These are phyloP conservation scores for Candida pini DNA, from an alignment of 805 yeast species.

Conservation along the genomic window DNA sequence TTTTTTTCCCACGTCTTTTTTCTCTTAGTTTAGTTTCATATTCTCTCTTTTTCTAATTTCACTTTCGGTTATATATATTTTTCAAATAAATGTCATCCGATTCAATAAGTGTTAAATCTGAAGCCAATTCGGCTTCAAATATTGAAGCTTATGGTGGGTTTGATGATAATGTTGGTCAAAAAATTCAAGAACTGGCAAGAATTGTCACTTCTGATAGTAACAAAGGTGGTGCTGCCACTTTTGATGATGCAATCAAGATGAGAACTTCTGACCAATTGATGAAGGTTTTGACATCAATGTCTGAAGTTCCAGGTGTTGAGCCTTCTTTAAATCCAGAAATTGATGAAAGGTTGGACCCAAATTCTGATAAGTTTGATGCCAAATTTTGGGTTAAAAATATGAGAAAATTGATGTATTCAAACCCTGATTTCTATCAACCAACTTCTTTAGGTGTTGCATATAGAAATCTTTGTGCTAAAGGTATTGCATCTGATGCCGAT, in stretches of 20 bases:
- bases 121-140: slow-evolving; percentile 5
- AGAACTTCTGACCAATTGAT: slow-evolving; percentile 17
- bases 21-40: too few relatives aligned
- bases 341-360: slow-evolving; percentile 51
- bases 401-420: slow-evolving; percentile 45
- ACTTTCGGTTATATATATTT: not conserved
- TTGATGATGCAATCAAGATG: not conserved
- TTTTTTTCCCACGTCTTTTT: too few relatives aligned
- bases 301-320: slow-evolving; percentile 43
- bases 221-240: slow-evolving; percentile 1
- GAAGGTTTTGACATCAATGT: slow-evolving; percentile 42
- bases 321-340: slow-evolving; percentile 26
- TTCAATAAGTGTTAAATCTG: slow-evolving; percentile 23
- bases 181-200: slow-evolving; percentile 40
- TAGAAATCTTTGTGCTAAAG: slow-evolving; percentile 53
- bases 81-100: slow-evolving; percentile 10
- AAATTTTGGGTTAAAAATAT: slow-evolving; percentile 65
- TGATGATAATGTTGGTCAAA: slow-evolving; percentile 25
- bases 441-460: slow-evolving; percentile 55
- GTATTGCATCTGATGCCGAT: slow-evolving; percentile 63
- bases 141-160: slow-evolving; percentile 32
- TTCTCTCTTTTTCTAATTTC: too few relatives aligned
- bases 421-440: slow-evolving; percentile 61
- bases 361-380: slow-evolving; percentile 50
- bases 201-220: slow-evolving; percentile 17